phyloP scores from a whole-genome alignment of 208 protist genomes.

The Trypanosoma platydactyli region DNA sequence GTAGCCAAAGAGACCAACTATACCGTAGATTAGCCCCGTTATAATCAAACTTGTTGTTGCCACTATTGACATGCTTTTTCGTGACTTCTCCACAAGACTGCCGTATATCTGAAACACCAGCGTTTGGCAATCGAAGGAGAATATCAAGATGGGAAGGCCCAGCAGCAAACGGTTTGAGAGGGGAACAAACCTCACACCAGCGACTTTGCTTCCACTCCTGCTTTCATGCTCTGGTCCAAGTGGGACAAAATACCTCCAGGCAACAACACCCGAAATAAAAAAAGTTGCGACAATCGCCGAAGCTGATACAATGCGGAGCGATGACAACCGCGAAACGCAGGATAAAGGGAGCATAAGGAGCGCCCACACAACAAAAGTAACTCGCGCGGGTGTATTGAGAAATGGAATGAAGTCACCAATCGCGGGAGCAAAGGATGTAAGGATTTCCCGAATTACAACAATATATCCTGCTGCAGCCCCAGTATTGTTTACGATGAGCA shows the following conservation, averaged over 20 bases:
- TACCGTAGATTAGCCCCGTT: constrained; percentile 51
- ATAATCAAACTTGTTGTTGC: constrained; percentile 49
- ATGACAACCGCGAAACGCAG: constrained; percentile 45
- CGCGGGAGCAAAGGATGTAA: constrained; percentile 56
- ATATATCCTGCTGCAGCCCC: constrained; percentile 77
- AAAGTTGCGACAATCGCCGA: constrained; percentile 55
- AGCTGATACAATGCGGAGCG: constrained; percentile 48
- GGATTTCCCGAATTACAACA: constrained; percentile 73
- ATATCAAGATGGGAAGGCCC: constrained; percentile 64
- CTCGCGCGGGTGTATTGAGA: constrained; percentile 34
- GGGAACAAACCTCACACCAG: constrained; percentile 38
- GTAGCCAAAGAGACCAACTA: constrained; percentile 71
- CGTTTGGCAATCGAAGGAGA: constrained; percentile 76
- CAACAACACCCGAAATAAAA: constrained; percentile 54
- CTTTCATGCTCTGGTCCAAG: constrained; percentile 7
- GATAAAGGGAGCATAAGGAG: constrained; percentile 62
- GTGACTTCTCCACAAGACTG: constrained; percentile 27
- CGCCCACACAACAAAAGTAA: constrained; percentile 46
- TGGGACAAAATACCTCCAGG: constrained; percentile 62
- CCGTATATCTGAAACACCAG: constrained; percentile 69
- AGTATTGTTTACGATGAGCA: constrained; percentile 70
- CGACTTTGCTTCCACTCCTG: not conserved
- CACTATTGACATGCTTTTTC: constrained; percentile 54
- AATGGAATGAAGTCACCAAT: constrained; percentile 47
- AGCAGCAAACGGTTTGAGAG: constrained; percentile 40